Conservation (phyloP, 768 basidiomycete genomes). For the Mycena polygramma region DNA sequence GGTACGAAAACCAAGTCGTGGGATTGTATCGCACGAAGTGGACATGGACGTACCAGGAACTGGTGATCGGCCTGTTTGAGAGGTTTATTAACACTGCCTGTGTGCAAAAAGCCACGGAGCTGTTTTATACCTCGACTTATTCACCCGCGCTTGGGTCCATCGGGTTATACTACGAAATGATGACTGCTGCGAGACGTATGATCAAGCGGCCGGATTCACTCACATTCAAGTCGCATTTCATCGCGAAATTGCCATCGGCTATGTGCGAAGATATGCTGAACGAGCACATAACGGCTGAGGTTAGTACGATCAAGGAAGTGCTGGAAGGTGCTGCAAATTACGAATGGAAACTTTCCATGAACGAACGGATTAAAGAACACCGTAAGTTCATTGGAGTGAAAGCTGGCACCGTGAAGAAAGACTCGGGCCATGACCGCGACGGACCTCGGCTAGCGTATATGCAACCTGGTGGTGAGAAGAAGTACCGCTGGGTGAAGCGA, state of each 20-base stretch:
- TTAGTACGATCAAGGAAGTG: neutral
- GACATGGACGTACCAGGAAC: slow-evolving; percentile 17
- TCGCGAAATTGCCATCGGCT: neutral
- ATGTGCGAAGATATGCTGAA: neutral
- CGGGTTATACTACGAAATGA: slow-evolving; percentile 12
- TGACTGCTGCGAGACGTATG: neutral
- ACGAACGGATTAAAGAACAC: neutral
- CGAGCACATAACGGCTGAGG: neutral
- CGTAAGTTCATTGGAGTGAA: too few relatives aligned
- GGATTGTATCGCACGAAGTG: neutral
- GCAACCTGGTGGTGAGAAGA: too few relatives aligned
- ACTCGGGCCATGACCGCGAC: neutral
- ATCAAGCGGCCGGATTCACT: slow-evolving; percentile 2
- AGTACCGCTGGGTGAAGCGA: too few relatives aligned
- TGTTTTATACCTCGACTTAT: slow-evolving; percentile 4
- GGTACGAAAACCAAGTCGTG: neutral
- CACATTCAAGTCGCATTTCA: slow-evolving; percentile 1
- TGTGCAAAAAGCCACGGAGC: slow-evolving; percentile 4
- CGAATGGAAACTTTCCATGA: neutral
- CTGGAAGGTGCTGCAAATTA: neutral
- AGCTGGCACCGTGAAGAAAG: slow-evolving; percentile 34
- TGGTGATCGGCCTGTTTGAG: slow-evolving; percentile 18
- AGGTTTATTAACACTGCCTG: slow-evolving; percentile 5
- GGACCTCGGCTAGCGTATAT: too few relatives aligned
- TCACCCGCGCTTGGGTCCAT: neutral